These are phyloP conservation scores for Sclerotinia nivalis DNA, from an alignment of 2,329 filamentous ascomycete genomes.

Conservation along the genomic window DNA sequence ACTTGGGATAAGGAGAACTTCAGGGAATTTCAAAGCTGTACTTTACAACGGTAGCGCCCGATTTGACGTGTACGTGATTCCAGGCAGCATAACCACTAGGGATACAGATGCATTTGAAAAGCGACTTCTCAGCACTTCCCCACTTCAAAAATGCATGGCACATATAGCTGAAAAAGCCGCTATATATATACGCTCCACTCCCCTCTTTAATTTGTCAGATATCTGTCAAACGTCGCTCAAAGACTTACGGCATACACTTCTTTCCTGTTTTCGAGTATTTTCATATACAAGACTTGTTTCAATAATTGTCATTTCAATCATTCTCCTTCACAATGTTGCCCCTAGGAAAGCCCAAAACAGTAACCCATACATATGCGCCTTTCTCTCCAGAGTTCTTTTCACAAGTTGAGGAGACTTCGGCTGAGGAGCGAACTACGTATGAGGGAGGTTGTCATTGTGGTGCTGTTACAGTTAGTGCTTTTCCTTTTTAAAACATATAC, in stretches of 20 bases:
- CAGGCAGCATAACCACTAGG: neutral
- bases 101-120: neutral
- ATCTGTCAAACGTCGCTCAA: neutral
- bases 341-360: neutral
- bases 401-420: conserved; percentile 27
- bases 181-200: neutral
- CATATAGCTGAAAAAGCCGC: neutral
- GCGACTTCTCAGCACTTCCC: neutral
- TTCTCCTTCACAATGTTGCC: neutral
- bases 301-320: neutral
- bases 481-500: neutral
- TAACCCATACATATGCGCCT: conserved; percentile 10
- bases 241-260: neutral
- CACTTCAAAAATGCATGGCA: neutral
- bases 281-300: neutral
- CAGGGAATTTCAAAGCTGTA: neutral
- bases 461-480: conserved; percentile 41
- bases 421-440: conserved; percentile 43
- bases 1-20: neutral
- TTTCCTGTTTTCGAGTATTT: neutral
- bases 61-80: neutral
- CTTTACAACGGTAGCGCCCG: neutral
- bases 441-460: conserved; percentile 59
- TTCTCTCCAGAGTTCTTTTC: conserved; percentile 13
- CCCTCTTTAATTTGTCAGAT: neutral